Conservation (phyloP, 106 monocot genomes). For the Dendrobium chrysotoxum region DNA sequence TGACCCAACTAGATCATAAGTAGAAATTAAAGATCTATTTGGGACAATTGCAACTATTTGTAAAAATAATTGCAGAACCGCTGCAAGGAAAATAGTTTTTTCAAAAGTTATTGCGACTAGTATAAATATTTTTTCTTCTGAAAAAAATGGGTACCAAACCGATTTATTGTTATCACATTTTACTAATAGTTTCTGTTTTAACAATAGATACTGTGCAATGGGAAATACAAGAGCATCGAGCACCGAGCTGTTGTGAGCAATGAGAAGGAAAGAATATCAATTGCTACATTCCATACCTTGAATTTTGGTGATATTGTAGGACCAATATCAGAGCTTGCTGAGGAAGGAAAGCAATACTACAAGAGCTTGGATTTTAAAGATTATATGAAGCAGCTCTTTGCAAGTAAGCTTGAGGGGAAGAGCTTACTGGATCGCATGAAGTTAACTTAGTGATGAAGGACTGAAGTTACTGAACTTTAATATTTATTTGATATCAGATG, state of each 20-base stretch:
- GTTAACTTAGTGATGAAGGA: background rate
- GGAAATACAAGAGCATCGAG: conserved; percentile 23
- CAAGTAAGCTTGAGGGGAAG: conserved; percentile 29
- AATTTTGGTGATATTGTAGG: conserved; percentile 3
- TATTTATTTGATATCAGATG: no score
- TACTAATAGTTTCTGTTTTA: background rate
- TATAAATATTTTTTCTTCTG: no score
- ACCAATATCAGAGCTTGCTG: conserved; percentile 9
- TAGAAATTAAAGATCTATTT: no score
- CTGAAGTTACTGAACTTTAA: no score
- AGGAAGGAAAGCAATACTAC: background rate
- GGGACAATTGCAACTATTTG: no score
- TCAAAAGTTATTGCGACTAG: no score
- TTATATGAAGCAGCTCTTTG: conserved; percentile 9
- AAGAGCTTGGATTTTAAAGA: conserved; percentile 18
- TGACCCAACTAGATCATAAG: no score
- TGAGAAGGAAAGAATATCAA: conserved; percentile 17
- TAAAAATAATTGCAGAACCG: no score
- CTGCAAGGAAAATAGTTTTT: no score
- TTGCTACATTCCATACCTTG: conserved; percentile 14
- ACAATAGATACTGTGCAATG: conserved; percentile 17
- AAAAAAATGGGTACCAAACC: no score
- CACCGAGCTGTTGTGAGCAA: conserved; percentile 17
- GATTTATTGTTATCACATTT: no score
- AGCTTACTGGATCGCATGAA: conserved; percentile 11